These are phyloP conservation scores for Gastrolobium bilobum DNA, from an alignment of 306 rosid species.

Conservation along the genomic window DNA sequence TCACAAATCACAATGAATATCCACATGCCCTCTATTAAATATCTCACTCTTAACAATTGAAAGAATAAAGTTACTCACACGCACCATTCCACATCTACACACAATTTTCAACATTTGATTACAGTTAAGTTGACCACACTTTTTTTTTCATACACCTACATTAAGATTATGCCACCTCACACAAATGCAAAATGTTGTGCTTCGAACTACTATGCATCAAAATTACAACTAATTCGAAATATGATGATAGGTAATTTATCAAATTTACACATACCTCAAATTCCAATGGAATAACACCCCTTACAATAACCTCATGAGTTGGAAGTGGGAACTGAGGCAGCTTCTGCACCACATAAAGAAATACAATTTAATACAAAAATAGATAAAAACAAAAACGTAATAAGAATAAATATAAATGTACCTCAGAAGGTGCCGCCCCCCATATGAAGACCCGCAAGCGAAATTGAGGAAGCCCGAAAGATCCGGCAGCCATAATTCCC, in stretches of 20 bases:
- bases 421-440: conserved; percentile 90
- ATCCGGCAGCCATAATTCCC: conserved; percentile 92
- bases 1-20: no score
- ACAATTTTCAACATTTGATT: no score
- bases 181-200: not conserved
- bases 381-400: not conserved
- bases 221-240: not conserved
- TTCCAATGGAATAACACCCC: conserved; percentile 75
- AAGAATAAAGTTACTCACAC: no score
- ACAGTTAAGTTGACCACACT: no score
- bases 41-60: no score
- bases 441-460: conserved; percentile 89
- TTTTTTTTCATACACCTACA: not conserved
- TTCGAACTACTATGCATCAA: not conserved
- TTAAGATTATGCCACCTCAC: not conserved
- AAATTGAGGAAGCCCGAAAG: conserved; percentile 93
- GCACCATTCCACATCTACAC: no score
- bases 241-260: no score
- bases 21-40: no score
- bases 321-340: conserved; percentile 90
- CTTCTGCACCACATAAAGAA: conserved; percentile 53
- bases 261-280: conserved; percentile 69
- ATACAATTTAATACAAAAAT: not conserved
- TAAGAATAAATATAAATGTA: not conserved
- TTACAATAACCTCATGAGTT: conserved; percentile 75